These are phyloP conservation scores for Fusarium goolgardi DNA, from an alignment of 2,329 filamentous ascomycete species.

Conservation along the genomic window DNA sequence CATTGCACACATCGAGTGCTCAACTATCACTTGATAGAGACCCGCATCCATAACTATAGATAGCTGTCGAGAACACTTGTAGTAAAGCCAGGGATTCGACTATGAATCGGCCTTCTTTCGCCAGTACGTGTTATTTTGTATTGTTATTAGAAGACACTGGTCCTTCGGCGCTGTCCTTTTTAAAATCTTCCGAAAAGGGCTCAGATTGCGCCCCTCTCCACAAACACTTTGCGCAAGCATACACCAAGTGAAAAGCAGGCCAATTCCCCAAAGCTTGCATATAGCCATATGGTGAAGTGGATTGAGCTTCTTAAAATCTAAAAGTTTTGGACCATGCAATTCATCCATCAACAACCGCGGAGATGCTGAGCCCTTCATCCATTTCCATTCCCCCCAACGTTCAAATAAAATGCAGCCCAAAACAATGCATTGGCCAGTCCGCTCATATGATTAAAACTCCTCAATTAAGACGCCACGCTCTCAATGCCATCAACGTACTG, in stretches of 20 bases:
- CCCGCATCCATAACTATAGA: slow-evolving; percentile 1
- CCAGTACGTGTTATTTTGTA: slow-evolving; percentile 5
- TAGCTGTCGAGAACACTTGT: neutral
- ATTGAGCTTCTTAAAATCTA: slow-evolving; percentile 11
- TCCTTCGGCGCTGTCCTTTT: neutral
- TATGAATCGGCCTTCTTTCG: neutral
- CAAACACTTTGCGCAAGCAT: neutral
- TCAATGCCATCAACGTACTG: slow-evolving; percentile 48
- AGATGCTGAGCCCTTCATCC: slow-evolving; percentile 12
- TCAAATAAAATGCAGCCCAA: slow-evolving; percentile 42
- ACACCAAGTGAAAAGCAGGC: slow-evolving; percentile 1
- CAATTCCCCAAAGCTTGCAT: slow-evolving; percentile 1
- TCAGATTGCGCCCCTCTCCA: neutral
- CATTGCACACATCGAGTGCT: neutral
- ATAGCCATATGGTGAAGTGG: neutral
- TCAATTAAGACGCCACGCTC: slow-evolving; percentile 51
- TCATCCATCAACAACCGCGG: slow-evolving; percentile 8
- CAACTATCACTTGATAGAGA: neutral
- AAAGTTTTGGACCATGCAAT: slow-evolving; percentile 14
- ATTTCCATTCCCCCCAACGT: slow-evolving; percentile 28
- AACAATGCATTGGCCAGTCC: slow-evolving; percentile 43
- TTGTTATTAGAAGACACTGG: neutral
- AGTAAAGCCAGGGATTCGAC: neutral
- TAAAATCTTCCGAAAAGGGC: neutral
- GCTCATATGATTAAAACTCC: slow-evolving; percentile 46